Percentiles rank a stretch among this genome's conserved stretches.
phyloP scores from a whole-genome alignment of 2,329 filamentous ascomycete genomes.

The Fusarium abutilonis region DNA sequence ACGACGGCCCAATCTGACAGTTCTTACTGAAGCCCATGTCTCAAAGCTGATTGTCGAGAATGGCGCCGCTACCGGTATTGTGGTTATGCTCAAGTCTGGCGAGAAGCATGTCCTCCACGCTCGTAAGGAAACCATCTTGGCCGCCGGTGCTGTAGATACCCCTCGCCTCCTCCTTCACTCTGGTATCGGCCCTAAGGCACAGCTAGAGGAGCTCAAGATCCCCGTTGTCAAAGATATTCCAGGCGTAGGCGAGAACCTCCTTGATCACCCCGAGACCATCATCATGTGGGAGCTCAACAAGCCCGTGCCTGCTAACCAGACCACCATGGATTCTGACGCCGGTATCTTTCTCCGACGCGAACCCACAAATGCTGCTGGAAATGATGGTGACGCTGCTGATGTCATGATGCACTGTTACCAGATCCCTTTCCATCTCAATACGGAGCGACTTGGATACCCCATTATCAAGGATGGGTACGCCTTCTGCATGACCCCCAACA shows the following conservation, averaged over 20 bases:
- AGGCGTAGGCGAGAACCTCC: slow-evolving; percentile 69
- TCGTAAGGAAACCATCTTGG: slow-evolving; percentile 80
- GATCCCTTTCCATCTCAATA: slow-evolving; percentile 91
- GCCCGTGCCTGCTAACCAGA: slow-evolving; percentile 79
- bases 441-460: slow-evolving; percentile 77
- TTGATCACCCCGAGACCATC: slow-evolving; percentile 69
- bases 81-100: slow-evolving; percentile 68
- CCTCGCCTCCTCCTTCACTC: slow-evolving; percentile 72
- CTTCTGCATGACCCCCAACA: slow-evolving; percentile 95
- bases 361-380: slow-evolving; percentile 69
- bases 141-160: slow-evolving; percentile 83
- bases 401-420: slow-evolving; percentile 98
- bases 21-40: slow-evolving; percentile 90
- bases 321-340: slow-evolving; percentile 90
- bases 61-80: slow-evolving; percentile 77
- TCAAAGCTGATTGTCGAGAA: slow-evolving; percentile 78
- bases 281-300: slow-evolving; percentile 81
- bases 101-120: slow-evolving; percentile 66
- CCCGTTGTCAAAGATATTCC: slow-evolving; percentile 66
- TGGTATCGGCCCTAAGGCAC: slow-evolving; percentile 64
- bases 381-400: slow-evolving; percentile 81
- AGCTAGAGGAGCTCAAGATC: slow-evolving; percentile 64
- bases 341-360: slow-evolving; percentile 89
- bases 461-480: slow-evolving; percentile 74
- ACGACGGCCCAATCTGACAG: slow-evolving; percentile 82